Percentiles rank a stretch among this genome's conserved stretches.
These are phyloP conservation scores for Sporothrix brunneoviolacea DNA, from an alignment of 2,329 filamentous ascomycete genomes.

Conservation along the genomic window DNA sequence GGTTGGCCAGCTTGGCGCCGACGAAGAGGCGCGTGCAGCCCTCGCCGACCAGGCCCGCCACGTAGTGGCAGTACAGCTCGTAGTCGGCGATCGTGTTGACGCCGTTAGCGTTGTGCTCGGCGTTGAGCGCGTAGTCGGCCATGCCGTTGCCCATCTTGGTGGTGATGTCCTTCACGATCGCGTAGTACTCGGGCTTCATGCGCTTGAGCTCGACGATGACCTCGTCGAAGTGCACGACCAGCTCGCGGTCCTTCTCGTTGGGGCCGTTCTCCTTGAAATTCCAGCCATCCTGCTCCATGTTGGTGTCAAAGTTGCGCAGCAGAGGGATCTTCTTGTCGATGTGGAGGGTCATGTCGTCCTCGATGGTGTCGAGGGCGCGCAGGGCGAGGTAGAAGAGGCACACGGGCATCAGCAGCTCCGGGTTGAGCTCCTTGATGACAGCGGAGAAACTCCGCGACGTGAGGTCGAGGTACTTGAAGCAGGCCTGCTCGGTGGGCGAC, in stretches of 20 bases:
- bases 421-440: slow-evolving; percentile 93
- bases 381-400: slow-evolving; percentile 87
- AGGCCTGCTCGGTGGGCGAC: slow-evolving; percentile 64
- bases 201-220: slow-evolving; percentile 82
- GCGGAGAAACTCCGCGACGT: slow-evolving; percentile 90
- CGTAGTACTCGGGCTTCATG: slow-evolving; percentile 75
- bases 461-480: slow-evolving; percentile 77
- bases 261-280: slow-evolving; percentile 79
- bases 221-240: slow-evolving; percentile 86
- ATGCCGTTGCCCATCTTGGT: slow-evolving; percentile 96
- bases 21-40: slow-evolving; percentile 88
- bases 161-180: slow-evolving; percentile 88
- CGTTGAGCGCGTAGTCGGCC: slow-evolving; percentile 88
- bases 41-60: slow-evolving; percentile 96
- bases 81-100: slow-evolving; percentile 83
- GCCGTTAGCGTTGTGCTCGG: slow-evolving; percentile 71
- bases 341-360: slow-evolving; percentile 94
- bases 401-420: slow-evolving; percentile 83
- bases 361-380: slow-evolving; percentile 92
- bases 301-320: slow-evolving; percentile 72
- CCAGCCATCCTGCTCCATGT: slow-evolving; percentile 81
- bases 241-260: slow-evolving; percentile 87
- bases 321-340: slow-evolving; percentile 77
- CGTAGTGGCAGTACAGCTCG: slow-evolving; percentile 95
- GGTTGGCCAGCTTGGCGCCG: slow-evolving; percentile 77